Percentiles rank a stretch among this genome's conserved stretches.
Evolutionary conservation across 352 stramenopile species (phyloP).

Genomic region (Globisporangium camurandrum): DNA sequence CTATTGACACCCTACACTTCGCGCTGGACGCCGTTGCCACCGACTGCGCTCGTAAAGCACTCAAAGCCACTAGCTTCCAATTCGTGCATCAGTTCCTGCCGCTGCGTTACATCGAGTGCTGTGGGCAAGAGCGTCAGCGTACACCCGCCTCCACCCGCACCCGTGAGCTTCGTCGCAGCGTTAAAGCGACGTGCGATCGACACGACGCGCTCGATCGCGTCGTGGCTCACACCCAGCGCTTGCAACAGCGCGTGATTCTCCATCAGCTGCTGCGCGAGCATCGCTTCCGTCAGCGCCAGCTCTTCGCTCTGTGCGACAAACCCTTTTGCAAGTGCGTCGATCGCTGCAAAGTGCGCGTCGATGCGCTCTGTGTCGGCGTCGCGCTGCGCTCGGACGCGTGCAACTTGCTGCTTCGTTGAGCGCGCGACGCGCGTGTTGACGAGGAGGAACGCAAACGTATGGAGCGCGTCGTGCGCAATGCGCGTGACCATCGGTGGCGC

Average conservation of each 20-base stretch:
- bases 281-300: constrained; percentile 28
- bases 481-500: constrained; percentile 30
- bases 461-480: constrained; percentile 43
- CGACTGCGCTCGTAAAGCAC: constrained; percentile 52
- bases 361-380: constrained; percentile 47
- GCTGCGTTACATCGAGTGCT: constrained; percentile 25
- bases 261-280: constrained; percentile 41
- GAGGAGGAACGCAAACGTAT: constrained; percentile 79
- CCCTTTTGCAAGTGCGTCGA: constrained; percentile 61
- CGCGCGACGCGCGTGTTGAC: constrained; percentile 89
- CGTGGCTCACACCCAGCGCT: constrained; percentile 76
- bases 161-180: constrained; percentile 87
- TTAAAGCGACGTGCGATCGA: constrained; percentile 15
- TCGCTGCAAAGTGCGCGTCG: constrained; percentile 62
- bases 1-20: background rate
- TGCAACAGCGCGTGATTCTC: constrained; percentile 77
- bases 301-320: constrained; percentile 43
- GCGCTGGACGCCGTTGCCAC: constrained; percentile 35
- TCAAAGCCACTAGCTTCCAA: constrained; percentile 42
- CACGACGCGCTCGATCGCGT: constrained; percentile 47
- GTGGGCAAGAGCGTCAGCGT: constrained; percentile 75
- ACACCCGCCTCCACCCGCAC: constrained; percentile 83
- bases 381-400: constrained; percentile 56
- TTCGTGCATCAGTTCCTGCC: constrained; percentile 36
- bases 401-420: constrained; percentile 82